Base-by-base conservation (phyloP, 805 yeast genomes). In the Zygoascus biomembranicola region DNA sequence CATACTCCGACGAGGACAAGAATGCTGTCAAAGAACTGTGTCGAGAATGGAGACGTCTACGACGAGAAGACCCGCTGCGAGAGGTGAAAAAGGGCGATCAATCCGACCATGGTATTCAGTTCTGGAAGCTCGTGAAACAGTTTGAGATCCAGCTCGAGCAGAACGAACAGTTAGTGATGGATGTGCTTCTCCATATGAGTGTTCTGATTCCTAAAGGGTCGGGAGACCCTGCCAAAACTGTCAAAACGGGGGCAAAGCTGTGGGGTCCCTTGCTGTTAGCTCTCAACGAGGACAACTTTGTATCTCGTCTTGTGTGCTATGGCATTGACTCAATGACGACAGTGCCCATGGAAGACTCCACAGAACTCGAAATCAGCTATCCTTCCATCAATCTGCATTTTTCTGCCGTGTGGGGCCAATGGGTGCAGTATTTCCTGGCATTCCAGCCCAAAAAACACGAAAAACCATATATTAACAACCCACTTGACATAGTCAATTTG, bases 1-100 rank as follows among this genome's bases (percentile, higher is more conserved):
- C 50, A 5, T 50, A 49, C 23, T 46, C 48, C 9, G 44, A 43
- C 14, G 37, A 45, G 5, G 54, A 41, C 23, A 32, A 47, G 41
- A 50, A 51, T 42, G 55, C 56, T 4, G 49, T 74, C n/a, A 72
- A 69, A 43, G 69, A 62, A 2, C 61, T 69, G 43, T 64, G 82
- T 49, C 77, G 79, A 55, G 64, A 62, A 3, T 79, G 77, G 67
- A 76, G 82, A 61, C 73, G 78, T 51, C 66, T 79, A 10, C 65
- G 86, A 37, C 75, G 78, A 56, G 67, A 69, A 26, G 72, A 79
- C 55, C 62, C 79, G 31, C 66, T 65, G 43, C 67, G 60, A 39
- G 53, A 69, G 11, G 67, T 69, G 55, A 76, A 74, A 56, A 66
- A 47, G 50, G 81, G 79, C 5, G 80, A 76, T 56, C 66, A 75